Conservation (phyloP, 164 flowering plant genomes). For the Liquidambar formosana region DNA sequence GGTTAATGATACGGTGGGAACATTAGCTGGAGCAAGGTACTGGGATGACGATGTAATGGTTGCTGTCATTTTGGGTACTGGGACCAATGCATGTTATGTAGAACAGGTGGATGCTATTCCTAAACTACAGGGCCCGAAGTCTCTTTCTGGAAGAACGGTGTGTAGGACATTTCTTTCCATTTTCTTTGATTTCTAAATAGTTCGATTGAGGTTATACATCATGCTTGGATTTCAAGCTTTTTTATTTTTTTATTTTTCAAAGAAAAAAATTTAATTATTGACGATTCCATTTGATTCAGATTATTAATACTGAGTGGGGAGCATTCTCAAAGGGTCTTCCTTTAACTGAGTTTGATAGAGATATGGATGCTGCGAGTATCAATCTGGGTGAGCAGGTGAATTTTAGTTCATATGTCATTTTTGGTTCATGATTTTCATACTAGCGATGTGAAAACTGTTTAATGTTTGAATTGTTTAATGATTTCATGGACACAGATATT, state of each 20-base stretch:
- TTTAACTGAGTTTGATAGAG: constrained; percentile 64
- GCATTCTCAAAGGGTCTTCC: constrained; percentile 81
- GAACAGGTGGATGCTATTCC: constrained; percentile 67
- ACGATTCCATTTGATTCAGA: constrained; percentile 33
- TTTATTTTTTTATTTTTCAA: neutral
- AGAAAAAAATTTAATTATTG: no score
- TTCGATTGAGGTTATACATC: neutral
- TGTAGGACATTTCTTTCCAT: neutral
- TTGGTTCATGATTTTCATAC: neutral
- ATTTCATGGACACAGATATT: constrained; percentile 43
- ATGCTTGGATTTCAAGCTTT: neutral
- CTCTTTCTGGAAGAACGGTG: constrained; percentile 64
- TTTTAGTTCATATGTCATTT: neutral
- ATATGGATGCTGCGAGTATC: constrained; percentile 83
- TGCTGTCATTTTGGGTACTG: constrained; percentile 94
- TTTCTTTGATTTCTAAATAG: neutral
- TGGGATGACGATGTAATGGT: constrained; percentile 86
- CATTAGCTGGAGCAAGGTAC: constrained; percentile 87
- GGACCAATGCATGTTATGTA: constrained; percentile 93
- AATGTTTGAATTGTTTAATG: neutral
- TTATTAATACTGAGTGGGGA: constrained; percentile 92
- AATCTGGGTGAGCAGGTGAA: constrained; percentile 90
- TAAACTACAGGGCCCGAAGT: constrained; percentile 40
- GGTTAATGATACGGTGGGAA: constrained; percentile 92
- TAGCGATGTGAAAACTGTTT: neutral